Evolutionary conservation across 805 yeast species (phyloP).

Genomic region (Yarrowia osloensis): DNA sequence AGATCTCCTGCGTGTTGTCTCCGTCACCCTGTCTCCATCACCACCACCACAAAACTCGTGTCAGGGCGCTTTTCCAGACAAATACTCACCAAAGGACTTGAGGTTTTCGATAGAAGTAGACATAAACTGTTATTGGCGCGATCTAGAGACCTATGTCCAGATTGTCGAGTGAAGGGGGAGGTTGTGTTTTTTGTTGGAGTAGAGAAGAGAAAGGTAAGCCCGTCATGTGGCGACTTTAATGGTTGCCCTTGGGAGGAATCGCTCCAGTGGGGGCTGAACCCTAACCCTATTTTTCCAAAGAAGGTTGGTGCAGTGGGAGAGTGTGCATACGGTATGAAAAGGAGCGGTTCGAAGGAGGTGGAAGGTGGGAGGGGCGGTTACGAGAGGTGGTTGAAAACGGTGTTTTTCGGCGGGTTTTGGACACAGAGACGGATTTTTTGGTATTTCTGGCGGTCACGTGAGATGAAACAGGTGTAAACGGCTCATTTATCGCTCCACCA

Average conservation of each 20-base stretch:
- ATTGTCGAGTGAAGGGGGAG: neutral
- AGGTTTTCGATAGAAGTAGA: constrained; percentile 78
- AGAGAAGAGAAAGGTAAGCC: constrained; percentile 1
- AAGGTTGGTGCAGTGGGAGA: neutral
- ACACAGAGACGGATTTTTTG: neutral
- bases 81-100: constrained; percentile 48
- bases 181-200: neutral
- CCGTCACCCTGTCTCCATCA: too few relatives aligned
- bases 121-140: constrained; percentile 44
- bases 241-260: constrained; percentile 4
- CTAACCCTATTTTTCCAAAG: constrained; percentile 10
- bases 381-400: neutral
- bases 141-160: constrained; percentile 13
- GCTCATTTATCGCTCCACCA: neutral
- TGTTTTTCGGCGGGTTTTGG: neutral
- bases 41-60: too few relatives aligned
- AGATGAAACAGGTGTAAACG: too few relatives aligned
- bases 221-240: constrained; percentile 26
- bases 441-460: neutral
- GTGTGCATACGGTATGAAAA: neutral
- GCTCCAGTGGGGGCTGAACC: constrained; percentile 1
- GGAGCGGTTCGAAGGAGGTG: neutral
- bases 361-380: neutral
- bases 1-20: too few relatives aligned
- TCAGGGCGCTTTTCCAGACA: too few relatives aligned